Conservation (phyloP, 371 early-diverging fungal species). For the Lichtheimia hyalospora region DNA sequence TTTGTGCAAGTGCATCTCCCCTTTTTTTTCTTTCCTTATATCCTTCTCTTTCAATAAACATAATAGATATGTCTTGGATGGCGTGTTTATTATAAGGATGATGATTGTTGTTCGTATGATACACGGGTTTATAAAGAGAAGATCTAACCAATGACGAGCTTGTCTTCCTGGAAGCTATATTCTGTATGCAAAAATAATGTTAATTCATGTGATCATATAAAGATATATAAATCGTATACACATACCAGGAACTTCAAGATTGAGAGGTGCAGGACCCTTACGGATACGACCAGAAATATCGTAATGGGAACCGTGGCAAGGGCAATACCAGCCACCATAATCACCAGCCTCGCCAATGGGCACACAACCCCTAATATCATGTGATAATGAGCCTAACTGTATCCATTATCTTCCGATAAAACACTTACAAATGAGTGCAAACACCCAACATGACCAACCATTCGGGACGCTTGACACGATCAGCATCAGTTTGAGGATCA, state of each 20-base stretch:
- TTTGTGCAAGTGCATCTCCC: no score
- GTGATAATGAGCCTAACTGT: background rate
- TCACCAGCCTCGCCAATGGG: slow-evolving; percentile 98
- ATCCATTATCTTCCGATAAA: background rate
- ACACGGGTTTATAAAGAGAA: slow-evolving; percentile 1
- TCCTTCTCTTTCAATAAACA: no score
- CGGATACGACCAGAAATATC: slow-evolving; percentile 95
- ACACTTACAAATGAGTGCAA: slow-evolving; percentile 90
- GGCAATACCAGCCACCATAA: slow-evolving; percentile 98
- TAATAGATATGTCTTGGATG: no score
- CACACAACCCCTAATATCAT: slow-evolving; percentile 82
- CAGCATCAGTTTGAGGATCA: slow-evolving; percentile 91
- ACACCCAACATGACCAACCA: slow-evolving; percentile 98
- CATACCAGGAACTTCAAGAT: slow-evolving; percentile 91
- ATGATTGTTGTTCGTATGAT: background rate
- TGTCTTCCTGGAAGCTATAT: slow-evolving; percentile 47
- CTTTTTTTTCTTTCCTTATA: no score
- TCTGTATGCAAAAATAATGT: slow-evolving; percentile 23
- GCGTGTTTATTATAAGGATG: slow-evolving; percentile 8
- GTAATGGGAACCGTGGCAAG: slow-evolving; percentile 98
- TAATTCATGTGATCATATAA: background rate
- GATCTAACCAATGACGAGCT: slow-evolving; percentile 54
- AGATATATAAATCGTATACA: background rate
- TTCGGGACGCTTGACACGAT: slow-evolving; percentile 89
- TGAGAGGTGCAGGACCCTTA: slow-evolving; percentile 98